phyloP scores from a whole-genome alignment of 2,329 filamentous ascomycete genomes.

The Xylaria sp. region DNA sequence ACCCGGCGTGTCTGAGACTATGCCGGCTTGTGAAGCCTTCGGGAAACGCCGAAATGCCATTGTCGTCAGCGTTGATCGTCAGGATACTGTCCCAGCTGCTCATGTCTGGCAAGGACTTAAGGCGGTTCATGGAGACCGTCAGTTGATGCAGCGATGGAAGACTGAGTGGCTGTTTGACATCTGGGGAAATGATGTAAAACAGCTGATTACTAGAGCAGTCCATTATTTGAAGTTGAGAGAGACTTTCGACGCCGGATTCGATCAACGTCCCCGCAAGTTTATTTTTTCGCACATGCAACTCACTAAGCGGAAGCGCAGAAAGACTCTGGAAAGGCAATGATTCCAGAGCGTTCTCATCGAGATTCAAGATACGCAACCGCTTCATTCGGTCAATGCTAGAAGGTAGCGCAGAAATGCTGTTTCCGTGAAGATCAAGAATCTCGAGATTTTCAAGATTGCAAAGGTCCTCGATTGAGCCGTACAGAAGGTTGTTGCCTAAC shows the following conservation, averaged over 20 bases:
- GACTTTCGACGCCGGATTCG: slow-evolving; percentile 64
- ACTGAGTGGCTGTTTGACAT: slow-evolving; percentile 57
- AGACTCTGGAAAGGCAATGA: slow-evolving; percentile 76
- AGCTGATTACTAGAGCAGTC: slow-evolving; percentile 83
- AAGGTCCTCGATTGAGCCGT: slow-evolving; percentile 71
- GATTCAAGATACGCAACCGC: slow-evolving; percentile 78
- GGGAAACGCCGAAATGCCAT: slow-evolving; percentile 80
- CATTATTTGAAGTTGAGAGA: slow-evolving; percentile 76
- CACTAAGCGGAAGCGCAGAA: slow-evolving; percentile 73
- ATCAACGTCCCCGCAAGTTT: slow-evolving; percentile 79
- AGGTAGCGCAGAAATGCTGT: slow-evolving; percentile 79
- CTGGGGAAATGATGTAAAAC: slow-evolving; percentile 58
- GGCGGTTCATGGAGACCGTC: slow-evolving; percentile 81
- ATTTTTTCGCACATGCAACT: slow-evolving; percentile 82
- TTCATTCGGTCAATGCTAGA: slow-evolving; percentile 72
- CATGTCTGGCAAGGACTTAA: slow-evolving; percentile 78
- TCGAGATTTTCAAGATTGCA: slow-evolving; percentile 78
- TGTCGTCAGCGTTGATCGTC: slow-evolving; percentile 82
- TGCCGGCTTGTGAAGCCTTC: slow-evolving; percentile 75
- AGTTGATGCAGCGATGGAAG: slow-evolving; percentile 79
- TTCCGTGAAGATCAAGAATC: slow-evolving; percentile 81
- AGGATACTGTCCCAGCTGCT: slow-evolving; percentile 77
- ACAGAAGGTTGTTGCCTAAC: slow-evolving; percentile 79
- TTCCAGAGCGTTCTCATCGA: slow-evolving; percentile 81
- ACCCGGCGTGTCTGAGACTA: slow-evolving; percentile 79